Evolutionary conservation across 208 protist genomes (phyloP), one percentile per base, ranked within the genome.

Genomic region (Willaertia magna): DNA sequence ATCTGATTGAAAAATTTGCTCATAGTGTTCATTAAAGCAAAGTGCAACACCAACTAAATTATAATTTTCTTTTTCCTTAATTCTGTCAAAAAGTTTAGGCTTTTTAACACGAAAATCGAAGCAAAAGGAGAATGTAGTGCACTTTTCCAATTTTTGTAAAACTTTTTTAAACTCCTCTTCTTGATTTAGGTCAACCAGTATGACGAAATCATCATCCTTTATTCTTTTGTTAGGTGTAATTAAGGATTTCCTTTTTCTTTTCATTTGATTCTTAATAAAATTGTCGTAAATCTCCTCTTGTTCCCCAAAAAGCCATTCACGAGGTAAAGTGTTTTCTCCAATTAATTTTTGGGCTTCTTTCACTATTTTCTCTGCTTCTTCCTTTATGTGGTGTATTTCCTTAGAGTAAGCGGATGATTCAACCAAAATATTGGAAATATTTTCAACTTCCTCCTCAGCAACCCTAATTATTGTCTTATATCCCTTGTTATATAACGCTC

Each of bases 401-500:
- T 20, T 43, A 44, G 34, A 7, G 18, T 78, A 85, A 4, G 75
- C 12, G 4, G 43, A 47, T 16, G 12, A 0, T 47, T 78, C 42
- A 7, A 26, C 11, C 22, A 89, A 18, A 9, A 88, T 51, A 6
- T 30, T 43, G 14, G 82, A 67, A 20, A 91, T 74, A 42, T 87
- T 78, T 9, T 88, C 51, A 11, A 74, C 22, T 0, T 74, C 47
- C 1, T 88, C 90, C 74, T 48, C 43, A 7, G 90, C 89, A 48
- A 92, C 82, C 39, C 78, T n/a, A 2, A 40, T 34, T 12, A 91
- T 84, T 3, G 84, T 89, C 1, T 79, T 81, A 74, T 86, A 91
- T n/a, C 90, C 90, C 18, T 34, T 79, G 11, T 91, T 85, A 52
- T 88, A 92, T 18, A 92, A 86, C 40, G 78, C 84, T 40, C 90